These are phyloP conservation scores for Fusarium illudens DNA, from an alignment of 2,329 filamentous ascomycete species.

Conservation along the genomic window DNA sequence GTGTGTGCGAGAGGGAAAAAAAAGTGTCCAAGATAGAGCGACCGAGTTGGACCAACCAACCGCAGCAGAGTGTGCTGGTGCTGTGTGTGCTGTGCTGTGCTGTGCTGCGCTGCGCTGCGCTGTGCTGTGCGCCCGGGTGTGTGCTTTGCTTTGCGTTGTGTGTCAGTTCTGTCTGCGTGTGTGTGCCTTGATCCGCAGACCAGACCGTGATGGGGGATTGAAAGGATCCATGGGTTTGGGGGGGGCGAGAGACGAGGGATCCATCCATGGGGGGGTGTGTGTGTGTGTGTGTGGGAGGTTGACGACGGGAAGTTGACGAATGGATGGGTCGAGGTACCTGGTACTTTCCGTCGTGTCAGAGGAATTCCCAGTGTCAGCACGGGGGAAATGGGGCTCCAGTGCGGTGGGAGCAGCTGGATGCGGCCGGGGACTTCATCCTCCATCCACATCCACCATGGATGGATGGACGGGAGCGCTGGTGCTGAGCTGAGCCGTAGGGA, in stretches of 20 bases:
- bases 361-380: constrained; percentile 1
- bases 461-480: too few species aligned
- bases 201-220: constrained; percentile 27
- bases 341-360: constrained; percentile 8
- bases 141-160: constrained; percentile 23
- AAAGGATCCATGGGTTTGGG: constrained; percentile 23
- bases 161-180: constrained; percentile 32
- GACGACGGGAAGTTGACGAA: too few species aligned
- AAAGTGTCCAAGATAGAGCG: constrained; percentile 5
- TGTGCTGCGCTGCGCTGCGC: not conserved
- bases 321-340: constrained; percentile 5
- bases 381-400: constrained; percentile 4
- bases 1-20: not conserved
- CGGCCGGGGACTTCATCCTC: not conserved
- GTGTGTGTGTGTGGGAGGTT: not conserved
- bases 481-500: constrained; percentile 5
- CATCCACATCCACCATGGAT: not conserved
- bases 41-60: constrained; percentile 20
- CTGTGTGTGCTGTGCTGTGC: constrained; percentile 22
- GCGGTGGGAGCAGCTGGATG: not conserved
- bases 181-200: constrained; percentile 33
- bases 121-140: constrained; percentile 3
- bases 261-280: constrained; percentile 13
- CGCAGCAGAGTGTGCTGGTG: constrained; percentile 26
- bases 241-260: constrained; percentile 12